Evolutionary conservation across 768 basidiomycete species (phyloP), one percentile per base, ranked within the genome.

Genomic region (Daedalea quercina): DNA sequence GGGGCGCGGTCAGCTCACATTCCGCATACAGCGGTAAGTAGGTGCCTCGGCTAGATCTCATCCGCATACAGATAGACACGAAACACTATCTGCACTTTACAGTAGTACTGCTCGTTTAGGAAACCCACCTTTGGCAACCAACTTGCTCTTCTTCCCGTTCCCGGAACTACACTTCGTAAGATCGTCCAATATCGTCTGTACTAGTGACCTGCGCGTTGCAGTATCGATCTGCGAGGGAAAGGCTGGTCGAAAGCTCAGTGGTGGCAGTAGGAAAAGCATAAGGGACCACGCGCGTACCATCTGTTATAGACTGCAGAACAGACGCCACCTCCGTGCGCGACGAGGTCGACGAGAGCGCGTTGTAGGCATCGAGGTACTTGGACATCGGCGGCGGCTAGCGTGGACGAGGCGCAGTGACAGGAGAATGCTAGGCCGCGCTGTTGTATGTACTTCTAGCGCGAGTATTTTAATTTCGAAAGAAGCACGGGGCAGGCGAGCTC

Each of bases 51-150:
- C n/a, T 31, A 31, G 28, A 31, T 11, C 11, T 31, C 11, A 4
- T 15, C 17, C 19, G 17, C 37, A 15, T 40, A 17, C 37, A 40
- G 37, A 40, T n/a, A n/a, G n/a, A n/a, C n/a, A n/a, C n/a, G n/a
- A n/a, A 15, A 40, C 17, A 15, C 37, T 3, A 6, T 15, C 37
- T 15, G 8, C 15, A 15, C 37, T 40, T 15, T 15, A 3, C 13
- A 15, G 4, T 3, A 4, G 15, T 40, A 15, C 17, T 15, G 37
- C 13, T 40, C 37, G 15, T 6, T 40, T 17, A 34, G n/a, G n/a
- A 26, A 28, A 54, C 74, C 50, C 53, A 87, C 87, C 82, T 68
- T 81, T 79, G 25, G 73, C 59, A 9, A 77, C 67, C 49, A 90
- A 70, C 51, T 75, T 77, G 54, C 73, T 65, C 61, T 74, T 75